phyloP scores from a whole-genome alignment of 2,329 filamentous ascomycete species.

The Claviceps paspali region DNA sequence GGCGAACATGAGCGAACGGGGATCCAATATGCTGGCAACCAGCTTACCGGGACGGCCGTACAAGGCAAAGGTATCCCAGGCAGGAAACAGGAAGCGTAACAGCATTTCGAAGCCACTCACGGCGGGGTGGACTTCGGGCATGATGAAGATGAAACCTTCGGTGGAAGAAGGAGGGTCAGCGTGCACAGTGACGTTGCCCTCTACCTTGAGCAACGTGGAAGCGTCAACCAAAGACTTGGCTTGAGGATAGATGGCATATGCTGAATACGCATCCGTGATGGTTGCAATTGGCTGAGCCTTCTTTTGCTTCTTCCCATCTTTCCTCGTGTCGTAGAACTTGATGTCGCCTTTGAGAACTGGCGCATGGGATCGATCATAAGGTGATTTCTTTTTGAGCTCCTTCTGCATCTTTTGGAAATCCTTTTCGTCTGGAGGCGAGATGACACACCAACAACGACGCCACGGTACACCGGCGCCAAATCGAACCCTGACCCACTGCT shows the following conservation, averaged over 20 bases:
- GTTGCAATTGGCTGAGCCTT: slow-evolving; percentile 83
- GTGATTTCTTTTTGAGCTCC: slow-evolving; percentile 62
- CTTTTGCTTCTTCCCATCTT: slow-evolving; percentile 69
- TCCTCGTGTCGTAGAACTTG: slow-evolving; percentile 79
- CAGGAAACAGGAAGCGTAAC: slow-evolving; percentile 80
- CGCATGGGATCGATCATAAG: slow-evolving; percentile 58
- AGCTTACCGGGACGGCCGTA: slow-evolving; percentile 82
- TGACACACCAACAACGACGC: slow-evolving; percentile 93
- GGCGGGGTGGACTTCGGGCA: slow-evolving; percentile 88
- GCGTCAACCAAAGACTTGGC: slow-evolving; percentile 87
- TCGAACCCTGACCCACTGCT: slow-evolving; percentile 88
- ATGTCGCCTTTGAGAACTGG: slow-evolving; percentile 71
- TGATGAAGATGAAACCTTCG: slow-evolving; percentile 93
- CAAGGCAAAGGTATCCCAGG: slow-evolving; percentile 80
- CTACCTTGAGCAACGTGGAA: slow-evolving; percentile 85
- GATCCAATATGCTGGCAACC: slow-evolving; percentile 73
- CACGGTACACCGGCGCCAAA: slow-evolving; percentile 94
- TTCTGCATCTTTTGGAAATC: slow-evolving; percentile 75
- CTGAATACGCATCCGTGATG: slow-evolving; percentile 78
- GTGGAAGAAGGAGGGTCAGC: slow-evolving; percentile 59
- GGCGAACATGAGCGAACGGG: slow-evolving; percentile 90
- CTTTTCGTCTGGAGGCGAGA: slow-evolving; percentile 86
- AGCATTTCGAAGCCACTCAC: slow-evolving; percentile 93
- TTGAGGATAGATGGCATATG: slow-evolving; percentile 92
- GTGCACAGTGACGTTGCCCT: slow-evolving; percentile 81